Evolutionary conservation across 108 stramenopile species (phyloP), one percentile per base, ranked within the genome.

Genomic region (Chaetoceros muelleri): DNA sequence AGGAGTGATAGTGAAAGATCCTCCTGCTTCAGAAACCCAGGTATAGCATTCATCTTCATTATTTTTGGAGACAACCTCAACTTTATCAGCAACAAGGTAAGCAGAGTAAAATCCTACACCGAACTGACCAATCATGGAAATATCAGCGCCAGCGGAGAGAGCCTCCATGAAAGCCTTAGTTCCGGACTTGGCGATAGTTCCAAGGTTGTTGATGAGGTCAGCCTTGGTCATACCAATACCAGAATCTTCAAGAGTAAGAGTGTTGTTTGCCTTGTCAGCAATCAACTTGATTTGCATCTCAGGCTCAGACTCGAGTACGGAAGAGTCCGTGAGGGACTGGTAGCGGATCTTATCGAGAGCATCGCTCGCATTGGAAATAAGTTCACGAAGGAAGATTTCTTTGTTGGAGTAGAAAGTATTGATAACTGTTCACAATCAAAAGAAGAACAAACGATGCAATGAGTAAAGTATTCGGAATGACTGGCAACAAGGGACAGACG

Each of bases 151-250:
- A 58, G 96, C 97, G 40, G 85, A 73, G 30, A 99, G 82, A 21
- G 97, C 99, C 87, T 99, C 99, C 99, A 99, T 99, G 76, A 99
- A 99, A 20, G 94, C 93, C 90, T 98, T 99, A 71, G 99, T 99
- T 53, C 99, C 99, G 8, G 97, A 98, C 85, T 98, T 98, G 82
- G 99, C 99, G 70, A 99, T 98, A 69, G 99, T 99, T 25, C 99
- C 99, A 44, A 99, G 87, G 68, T 98, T 98, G 87, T 98, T 98
- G 59, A 98, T 80, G 27, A 99, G 70, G 65, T 99, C 99, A 16
- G 93, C 93, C 90, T 99, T 99, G 81, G 97, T 98, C 99, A 99
- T 99, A 68, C 99, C 99, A 61, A 99, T 97, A 46, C 99, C 99
- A 31, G 88, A 76, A 76, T 99, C 99, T 65, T 94, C 91, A 61